Evolutionary conservation across 1,284 basidiomycete genomes (phyloP), one percentile per base, ranked within the genome.

Genomic region (Austroboletus niveus): DNA sequence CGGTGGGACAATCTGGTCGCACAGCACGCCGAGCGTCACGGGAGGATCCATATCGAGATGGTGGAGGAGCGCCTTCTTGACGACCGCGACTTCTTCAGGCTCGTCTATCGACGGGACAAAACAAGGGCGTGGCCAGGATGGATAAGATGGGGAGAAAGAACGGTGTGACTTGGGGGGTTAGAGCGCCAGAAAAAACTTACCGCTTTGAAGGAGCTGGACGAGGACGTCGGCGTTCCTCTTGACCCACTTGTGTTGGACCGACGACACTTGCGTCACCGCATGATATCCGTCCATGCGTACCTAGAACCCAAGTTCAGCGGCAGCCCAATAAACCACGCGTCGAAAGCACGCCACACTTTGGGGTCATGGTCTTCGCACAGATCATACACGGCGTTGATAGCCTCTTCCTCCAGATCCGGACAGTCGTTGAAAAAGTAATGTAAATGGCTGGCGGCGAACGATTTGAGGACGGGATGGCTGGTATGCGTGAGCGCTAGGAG

Each of bases 351-450:
- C 59, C 72, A 56, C 60, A 84, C 85, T 59, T 72, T 71, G n/a
- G 75, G 61, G 45, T 76, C 75, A 44, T 78, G 77, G 69, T 89
- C 86, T 65, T 88, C 85, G 61, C 85, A 88, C 1, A 89, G 69
- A 66, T 88, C 85, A 59, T 88, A 89, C 22, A 88, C 76, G 20
- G 84, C 81, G 57, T 88, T 84, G 60, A 88, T 85, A 6, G 83
- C 83, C 29, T 79, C 79, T 59, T 89, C 87, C 64, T 87, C 84
- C 15, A 85, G 70, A 42, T 86, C 84, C 1, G 81, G 79, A 60
- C 86, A 85, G 64, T 84, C 79, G 57, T 71, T 77, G 69, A 87
- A 81, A 62, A 83, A 82, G 42, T 70, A 59, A 45, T 74, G 77
- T 53, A 88, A 77, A 50, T 81, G 77, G 27, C 71, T 69, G 1